These are phyloP conservation scores for Hypoxylon rickii DNA, from an alignment of 495 filamentous ascomycete genomes.

Conservation along the genomic window DNA sequence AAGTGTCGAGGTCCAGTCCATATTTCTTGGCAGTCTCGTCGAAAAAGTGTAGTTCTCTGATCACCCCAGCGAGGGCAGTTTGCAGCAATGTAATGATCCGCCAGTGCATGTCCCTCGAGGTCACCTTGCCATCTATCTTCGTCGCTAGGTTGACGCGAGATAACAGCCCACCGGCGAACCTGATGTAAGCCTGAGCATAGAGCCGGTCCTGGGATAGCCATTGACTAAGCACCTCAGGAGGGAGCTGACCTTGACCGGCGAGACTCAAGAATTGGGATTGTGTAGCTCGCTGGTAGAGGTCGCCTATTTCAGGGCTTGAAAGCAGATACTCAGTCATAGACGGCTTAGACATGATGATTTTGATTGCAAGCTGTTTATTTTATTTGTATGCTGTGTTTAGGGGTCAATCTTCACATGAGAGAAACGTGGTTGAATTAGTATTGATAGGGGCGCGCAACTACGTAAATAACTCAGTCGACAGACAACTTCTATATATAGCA, in stretches of 20 bases:
- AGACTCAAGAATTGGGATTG: conserved; percentile 69
- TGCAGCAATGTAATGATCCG: conserved; percentile 66
- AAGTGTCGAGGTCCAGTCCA: conserved; percentile 56
- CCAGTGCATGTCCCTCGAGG: conserved; percentile 47
- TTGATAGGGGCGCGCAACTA: not conserved
- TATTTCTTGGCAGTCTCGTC: conserved; percentile 66
- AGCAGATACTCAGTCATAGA: conserved; percentile 60
- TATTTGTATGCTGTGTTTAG: not conserved
- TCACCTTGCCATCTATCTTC: conserved; percentile 31
- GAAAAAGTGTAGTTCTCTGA: conserved; percentile 70
- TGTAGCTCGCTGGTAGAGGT: conserved; percentile 60
- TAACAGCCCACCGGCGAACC: conserved; percentile 70
- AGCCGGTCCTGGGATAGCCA: conserved; percentile 80
- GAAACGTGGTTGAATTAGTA: no score
- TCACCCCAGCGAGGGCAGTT: conserved; percentile 64
- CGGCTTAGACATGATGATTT: conserved; percentile 31
- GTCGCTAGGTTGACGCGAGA: conserved; percentile 63
- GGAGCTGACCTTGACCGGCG: conserved; percentile 66
- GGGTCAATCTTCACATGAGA: not conserved
- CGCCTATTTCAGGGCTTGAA: conserved; percentile 31
- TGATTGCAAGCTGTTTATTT: not conserved
- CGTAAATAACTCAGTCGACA: not conserved
- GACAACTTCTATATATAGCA: not conserved
- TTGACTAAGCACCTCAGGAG: conserved; percentile 58
- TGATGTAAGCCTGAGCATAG: conserved; percentile 73